Percentiles rank a stretch among this genome's conserved stretches.
Conservation (phyloP, 768 basidiomycete genomes). For the Lactarius sp. region DNA sequence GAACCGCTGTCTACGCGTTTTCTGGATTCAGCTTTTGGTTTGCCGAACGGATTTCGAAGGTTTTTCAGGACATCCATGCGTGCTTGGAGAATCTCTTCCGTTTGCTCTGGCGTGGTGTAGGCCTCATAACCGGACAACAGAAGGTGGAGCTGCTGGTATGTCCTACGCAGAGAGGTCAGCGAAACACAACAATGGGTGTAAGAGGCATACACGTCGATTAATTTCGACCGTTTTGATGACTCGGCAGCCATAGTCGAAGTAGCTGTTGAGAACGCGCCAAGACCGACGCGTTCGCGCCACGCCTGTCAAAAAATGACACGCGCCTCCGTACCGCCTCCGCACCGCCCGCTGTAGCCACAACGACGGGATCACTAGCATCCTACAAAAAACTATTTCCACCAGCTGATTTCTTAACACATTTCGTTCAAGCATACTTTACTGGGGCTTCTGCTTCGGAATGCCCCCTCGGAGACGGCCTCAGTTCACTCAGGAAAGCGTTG, state of each 20-base stretch:
- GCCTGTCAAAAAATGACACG: background rate
- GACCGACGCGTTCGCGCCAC: conserved; percentile 15
- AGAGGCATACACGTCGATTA: conserved; percentile 63
- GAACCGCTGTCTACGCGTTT: conserved; percentile 62
- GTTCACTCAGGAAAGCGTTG: conserved; percentile 79
- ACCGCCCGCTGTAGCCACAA: background rate
- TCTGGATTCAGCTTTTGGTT: conserved; percentile 61
- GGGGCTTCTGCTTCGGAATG: conserved; percentile 39
- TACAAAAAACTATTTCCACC: too few species aligned
- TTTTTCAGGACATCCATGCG: conserved; percentile 55
- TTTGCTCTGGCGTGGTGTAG: conserved; percentile 51
- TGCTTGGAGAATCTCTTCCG: conserved; percentile 52
- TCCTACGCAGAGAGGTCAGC: conserved; percentile 37
- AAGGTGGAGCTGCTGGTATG: conserved; percentile 59
- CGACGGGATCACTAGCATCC: background rate
- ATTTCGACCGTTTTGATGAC: conserved; percentile 57
- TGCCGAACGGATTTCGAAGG: conserved; percentile 61
- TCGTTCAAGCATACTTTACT: background rate
- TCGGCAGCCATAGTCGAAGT: conserved; percentile 37
- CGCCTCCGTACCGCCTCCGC: background rate
- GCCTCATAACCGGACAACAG: conserved; percentile 56
- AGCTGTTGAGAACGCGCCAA: conserved; percentile 3
- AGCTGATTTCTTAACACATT: too few species aligned
- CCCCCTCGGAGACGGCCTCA: conserved; percentile 65
- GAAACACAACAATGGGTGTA: too few species aligned